Evolutionary conservation across 208 protist genomes (phyloP).

Genomic region (Acanthamoeba culbertsoni): DNA sequence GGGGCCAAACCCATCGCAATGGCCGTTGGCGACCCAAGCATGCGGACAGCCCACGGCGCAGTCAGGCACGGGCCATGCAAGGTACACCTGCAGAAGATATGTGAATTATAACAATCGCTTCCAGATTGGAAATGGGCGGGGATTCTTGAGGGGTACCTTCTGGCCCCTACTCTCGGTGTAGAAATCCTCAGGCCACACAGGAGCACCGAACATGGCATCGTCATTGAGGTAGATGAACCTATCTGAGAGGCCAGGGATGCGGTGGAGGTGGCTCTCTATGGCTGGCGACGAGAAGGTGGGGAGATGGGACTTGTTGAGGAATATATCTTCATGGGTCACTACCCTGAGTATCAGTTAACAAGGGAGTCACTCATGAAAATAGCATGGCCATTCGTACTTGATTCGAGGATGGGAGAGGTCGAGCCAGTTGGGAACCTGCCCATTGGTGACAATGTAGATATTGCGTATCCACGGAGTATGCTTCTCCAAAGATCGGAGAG

Average conservation of each 20-base stretch:
- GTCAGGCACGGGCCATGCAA: constrained; percentile 89
- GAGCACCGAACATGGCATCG: constrained; percentile 87
- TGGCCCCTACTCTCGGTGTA: constrained; percentile 79
- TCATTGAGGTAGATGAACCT: constrained; percentile 91
- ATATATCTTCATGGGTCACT: constrained; percentile 78
- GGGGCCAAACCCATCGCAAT: constrained; percentile 76
- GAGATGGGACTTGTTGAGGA: constrained; percentile 86
- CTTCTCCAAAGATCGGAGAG: constrained; percentile 91
- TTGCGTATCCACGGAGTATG: constrained; percentile 92
- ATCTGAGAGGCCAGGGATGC: constrained; percentile 81
- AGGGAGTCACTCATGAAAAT: neutral
- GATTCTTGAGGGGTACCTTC: neutral
- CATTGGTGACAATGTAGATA: constrained; percentile 95
- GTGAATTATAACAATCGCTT: neutral
- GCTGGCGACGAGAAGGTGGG: constrained; percentile 88
- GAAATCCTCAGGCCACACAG: constrained; percentile 88
- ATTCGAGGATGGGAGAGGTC: constrained; percentile 70
- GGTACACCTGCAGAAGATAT: constrained; percentile 73
- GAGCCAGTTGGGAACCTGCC: constrained; percentile 85
- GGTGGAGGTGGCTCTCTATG: constrained; percentile 89
- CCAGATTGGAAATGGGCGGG: neutral
- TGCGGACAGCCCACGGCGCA: constrained; percentile 84
- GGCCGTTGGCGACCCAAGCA: constrained; percentile 86
- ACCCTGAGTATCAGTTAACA: neutral
- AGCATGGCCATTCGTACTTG: neutral